These are phyloP conservation scores for Tricholoma matsutake DNA, from an alignment of 768 basidiomycete genomes.

Conservation along the genomic window DNA sequence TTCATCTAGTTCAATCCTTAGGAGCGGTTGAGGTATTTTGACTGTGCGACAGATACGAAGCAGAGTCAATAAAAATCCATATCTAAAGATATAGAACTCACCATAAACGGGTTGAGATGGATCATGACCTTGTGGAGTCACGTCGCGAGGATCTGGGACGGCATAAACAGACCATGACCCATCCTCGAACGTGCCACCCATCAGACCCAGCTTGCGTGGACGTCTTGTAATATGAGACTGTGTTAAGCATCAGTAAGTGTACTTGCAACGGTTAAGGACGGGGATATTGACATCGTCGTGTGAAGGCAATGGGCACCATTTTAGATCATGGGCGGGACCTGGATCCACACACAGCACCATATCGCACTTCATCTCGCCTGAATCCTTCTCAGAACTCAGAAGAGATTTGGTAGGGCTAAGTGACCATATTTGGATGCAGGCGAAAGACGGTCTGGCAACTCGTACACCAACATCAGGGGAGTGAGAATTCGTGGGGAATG, in stretches of 20 bases:
- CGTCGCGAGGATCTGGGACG: slow-evolving; percentile 73
- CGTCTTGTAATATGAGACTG: slow-evolving; percentile 10
- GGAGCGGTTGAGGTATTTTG: slow-evolving; percentile 54
- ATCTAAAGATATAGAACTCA: slow-evolving; percentile 26
- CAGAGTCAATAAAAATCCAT: background rate
- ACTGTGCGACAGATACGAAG: slow-evolving; percentile 36
- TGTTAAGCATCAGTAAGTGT: background rate
- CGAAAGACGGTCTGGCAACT: slow-evolving; percentile 47
- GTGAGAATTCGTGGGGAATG: slow-evolving; percentile 63
- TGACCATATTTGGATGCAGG: slow-evolving; percentile 89
- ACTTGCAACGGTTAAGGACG: background rate
- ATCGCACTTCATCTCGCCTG: slow-evolving; percentile 67
- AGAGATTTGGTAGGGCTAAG: slow-evolving; percentile 23
- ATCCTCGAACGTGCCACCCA: slow-evolving; percentile 85
- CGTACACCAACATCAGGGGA: slow-evolving; percentile 66
- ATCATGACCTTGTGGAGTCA: slow-evolving; percentile 30
- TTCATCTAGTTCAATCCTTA: slow-evolving; percentile 75
- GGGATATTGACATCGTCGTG: slow-evolving; percentile 46
- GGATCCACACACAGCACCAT: slow-evolving; percentile 82
- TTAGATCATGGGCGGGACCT: slow-evolving; percentile 76
- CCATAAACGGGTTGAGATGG: slow-evolving; percentile 43
- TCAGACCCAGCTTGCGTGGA: slow-evolving; percentile 69
- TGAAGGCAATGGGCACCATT: slow-evolving; percentile 92
- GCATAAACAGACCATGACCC: slow-evolving; percentile 77
- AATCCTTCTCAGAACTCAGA: slow-evolving; percentile 16